Evolutionary conservation across 2,329 filamentous ascomycete species (phyloP).

Genomic region (Biscogniauxia sp.): DNA sequence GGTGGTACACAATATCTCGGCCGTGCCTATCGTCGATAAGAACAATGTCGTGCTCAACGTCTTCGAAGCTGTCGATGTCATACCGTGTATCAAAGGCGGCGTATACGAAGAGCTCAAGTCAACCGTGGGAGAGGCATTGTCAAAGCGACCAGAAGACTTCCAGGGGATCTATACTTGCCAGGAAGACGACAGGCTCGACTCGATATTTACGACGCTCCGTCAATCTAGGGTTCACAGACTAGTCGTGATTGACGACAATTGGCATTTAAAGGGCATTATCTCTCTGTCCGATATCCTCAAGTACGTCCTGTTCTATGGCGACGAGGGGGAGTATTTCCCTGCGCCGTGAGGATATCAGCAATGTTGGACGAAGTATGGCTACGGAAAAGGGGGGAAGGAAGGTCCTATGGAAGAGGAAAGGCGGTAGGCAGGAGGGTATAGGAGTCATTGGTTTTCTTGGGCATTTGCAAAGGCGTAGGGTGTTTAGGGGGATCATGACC

Average conservation of each 20-base stretch:
- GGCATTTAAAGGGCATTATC: conserved; percentile 81
- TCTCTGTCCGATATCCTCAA: conserved; percentile 95
- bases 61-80: conserved; percentile 96
- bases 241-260: conserved; percentile 88
- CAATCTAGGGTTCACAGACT: conserved; percentile 92
- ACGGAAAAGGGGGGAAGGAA: conserved; percentile 9
- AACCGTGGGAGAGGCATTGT: conserved; percentile 83
- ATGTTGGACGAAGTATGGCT: conserved; percentile 10
- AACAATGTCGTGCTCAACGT: conserved; percentile 82
- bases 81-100: conserved; percentile 90
- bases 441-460: conserved; percentile 4
- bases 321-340: conserved; percentile 52
- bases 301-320: conserved; percentile 82
- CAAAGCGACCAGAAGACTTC: conserved; percentile 85
- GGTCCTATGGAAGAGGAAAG: conserved; percentile 17
- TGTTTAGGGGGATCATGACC: conserved; percentile 28
- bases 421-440: neutral
- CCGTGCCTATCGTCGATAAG: conserved; percentile 85
- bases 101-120: conserved; percentile 87
- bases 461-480: conserved; percentile 35
- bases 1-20: conserved; percentile 90
- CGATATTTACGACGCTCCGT: conserved; percentile 94
- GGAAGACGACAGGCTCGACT: conserved; percentile 85
- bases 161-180: conserved; percentile 96
- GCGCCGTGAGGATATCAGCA: conserved; percentile 13